A percentile compares a stretch with the other conserved stretches of the same genome.
phyloP scores from a whole-genome alignment of 1,284 basidiomycete genomes.

The Austropuccinia psidii region DNA sequence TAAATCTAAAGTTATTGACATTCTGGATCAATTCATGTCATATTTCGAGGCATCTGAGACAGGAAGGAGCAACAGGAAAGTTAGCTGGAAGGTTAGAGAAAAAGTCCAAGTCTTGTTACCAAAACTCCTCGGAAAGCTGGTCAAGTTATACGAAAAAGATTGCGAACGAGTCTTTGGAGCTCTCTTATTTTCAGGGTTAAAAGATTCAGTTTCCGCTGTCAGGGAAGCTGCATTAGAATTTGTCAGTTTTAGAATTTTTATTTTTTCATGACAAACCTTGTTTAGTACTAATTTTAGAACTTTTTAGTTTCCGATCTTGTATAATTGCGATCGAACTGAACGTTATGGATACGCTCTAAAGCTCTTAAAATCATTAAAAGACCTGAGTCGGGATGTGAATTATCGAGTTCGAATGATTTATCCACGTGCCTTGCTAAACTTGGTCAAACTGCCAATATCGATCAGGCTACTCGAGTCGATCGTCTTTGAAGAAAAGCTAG shows the following conservation, averaged over 20 bases:
- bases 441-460: constrained; percentile 5
- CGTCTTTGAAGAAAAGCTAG: background rate
- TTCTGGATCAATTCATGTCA: background rate
- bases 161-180: constrained; percentile 9
- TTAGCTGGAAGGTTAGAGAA: constrained; percentile 30
- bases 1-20: background rate
- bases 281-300: background rate
- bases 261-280: background rate
- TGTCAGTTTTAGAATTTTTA: constrained; percentile 1
- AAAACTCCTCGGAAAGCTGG: constrained; percentile 2
- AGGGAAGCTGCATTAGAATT: constrained; percentile 31
- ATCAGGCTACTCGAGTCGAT: background rate
- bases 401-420: constrained; percentile 35
- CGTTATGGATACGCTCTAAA: background rate
- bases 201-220: constrained; percentile 23
- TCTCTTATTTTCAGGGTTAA: constrained; percentile 10
- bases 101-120: background rate
- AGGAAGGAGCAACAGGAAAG: background rate
- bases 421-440: constrained; percentile 5
- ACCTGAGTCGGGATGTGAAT: background rate
- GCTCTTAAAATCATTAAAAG: constrained; percentile 20
- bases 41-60: background rate
- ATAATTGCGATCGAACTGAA: background rate
- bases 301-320: constrained; percentile 18
- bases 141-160: constrained; percentile 6